These are phyloP conservation scores for Penicillium coffeae DNA, from an alignment of 495 filamentous ascomycete species.

Conservation along the genomic window DNA sequence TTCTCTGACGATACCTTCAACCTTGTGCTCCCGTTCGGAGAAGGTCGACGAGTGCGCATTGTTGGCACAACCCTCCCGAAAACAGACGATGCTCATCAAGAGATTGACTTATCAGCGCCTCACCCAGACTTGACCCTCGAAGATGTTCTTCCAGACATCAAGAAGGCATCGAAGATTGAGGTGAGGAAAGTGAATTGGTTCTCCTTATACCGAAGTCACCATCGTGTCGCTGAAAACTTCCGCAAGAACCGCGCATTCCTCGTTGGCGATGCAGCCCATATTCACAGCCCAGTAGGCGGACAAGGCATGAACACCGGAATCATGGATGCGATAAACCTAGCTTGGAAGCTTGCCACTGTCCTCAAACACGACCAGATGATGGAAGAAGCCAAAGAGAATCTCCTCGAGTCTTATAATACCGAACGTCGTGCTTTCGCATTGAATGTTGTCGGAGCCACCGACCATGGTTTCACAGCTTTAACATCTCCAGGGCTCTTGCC, in stretches of 20 bases:
- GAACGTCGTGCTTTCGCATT: conserved; percentile 44
- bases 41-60: conserved; percentile 20
- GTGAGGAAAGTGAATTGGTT: conserved; percentile 37
- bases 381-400: conserved; percentile 30
- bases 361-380: conserved; percentile 25
- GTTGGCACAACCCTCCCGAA: conserved; percentile 17
- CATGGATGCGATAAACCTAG: conserved; percentile 55
- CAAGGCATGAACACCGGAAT: conserved; percentile 63
- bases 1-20: conserved; percentile 26
- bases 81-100: neutral
- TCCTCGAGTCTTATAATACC: conserved; percentile 49
- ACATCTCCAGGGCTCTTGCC: conserved; percentile 19
- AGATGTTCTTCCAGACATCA: conserved; percentile 22
- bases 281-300: conserved; percentile 53
- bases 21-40: conserved; percentile 25
- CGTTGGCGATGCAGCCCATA: conserved; percentile 51
- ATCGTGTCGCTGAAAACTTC: conserved; percentile 29
- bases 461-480: conserved; percentile 25
- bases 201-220: conserved; percentile 31
- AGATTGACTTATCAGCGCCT: neutral
- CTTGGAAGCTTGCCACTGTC: conserved; percentile 52
- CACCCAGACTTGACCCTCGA: conserved; percentile 25
- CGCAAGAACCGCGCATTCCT: conserved; percentile 29
- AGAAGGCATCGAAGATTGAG: conserved; percentile 13
- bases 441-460: conserved; percentile 28